These are phyloP conservation scores for Santalum album DNA, from an alignment of 164 flowering plant species.

Conservation along the genomic window DNA sequence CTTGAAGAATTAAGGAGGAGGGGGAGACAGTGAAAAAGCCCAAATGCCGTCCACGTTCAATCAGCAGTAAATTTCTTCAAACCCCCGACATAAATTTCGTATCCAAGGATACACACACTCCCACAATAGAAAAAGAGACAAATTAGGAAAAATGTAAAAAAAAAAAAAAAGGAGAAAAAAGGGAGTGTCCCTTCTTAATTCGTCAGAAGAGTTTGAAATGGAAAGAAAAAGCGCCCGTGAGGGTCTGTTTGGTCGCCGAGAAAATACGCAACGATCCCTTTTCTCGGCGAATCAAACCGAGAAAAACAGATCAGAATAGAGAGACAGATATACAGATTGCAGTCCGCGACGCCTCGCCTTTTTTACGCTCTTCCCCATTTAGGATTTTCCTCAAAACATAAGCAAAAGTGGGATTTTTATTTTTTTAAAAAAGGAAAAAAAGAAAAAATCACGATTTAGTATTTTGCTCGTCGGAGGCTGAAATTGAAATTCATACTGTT, in stretches of 20 bases:
- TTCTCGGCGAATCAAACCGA: not conserved
- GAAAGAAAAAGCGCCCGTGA: too few relatives aligned
- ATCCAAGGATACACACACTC: not conserved
- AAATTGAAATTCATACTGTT: too few relatives aligned
- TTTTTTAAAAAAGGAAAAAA: too few relatives aligned
- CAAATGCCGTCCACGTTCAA: slow-evolving; percentile 15
- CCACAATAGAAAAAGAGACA: not conserved
- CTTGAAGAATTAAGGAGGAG: not conserved
- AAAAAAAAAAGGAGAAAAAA: not conserved
- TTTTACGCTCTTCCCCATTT: too few relatives aligned
- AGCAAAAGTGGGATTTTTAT: too few relatives aligned
- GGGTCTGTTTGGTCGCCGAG: slow-evolving; percentile 7
- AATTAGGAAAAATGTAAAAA: not conserved
- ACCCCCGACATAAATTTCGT: not conserved
- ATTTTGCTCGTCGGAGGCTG: too few relatives aligned
- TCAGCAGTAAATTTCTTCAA: too few relatives aligned
- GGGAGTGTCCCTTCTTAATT: too few relatives aligned
- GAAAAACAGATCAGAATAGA: not conserved
- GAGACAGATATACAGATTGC: not conserved
- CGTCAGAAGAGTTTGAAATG: too few relatives aligned
- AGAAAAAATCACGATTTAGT: too few relatives aligned
- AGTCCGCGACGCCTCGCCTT: too few relatives aligned
- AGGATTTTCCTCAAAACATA: too few relatives aligned
- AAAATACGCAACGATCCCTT: not conserved
- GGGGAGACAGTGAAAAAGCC: not conserved